Evolutionary conservation across 345 rosid species (phyloP).

Genomic region (Carallia brachiata): DNA sequence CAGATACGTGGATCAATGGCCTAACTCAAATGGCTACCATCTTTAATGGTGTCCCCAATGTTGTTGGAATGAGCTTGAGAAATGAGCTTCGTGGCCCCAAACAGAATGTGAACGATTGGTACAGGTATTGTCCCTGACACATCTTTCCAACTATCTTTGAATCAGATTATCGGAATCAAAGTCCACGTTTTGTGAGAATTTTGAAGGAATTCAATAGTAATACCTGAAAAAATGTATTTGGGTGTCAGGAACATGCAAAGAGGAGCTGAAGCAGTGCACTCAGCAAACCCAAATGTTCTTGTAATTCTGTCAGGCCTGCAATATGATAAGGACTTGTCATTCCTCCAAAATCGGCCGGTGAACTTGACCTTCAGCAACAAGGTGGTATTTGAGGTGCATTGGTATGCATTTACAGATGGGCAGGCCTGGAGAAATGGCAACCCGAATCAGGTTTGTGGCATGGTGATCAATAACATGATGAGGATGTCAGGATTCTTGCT

Average conservation of each 20-base stretch:
- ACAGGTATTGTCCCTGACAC: constrained; percentile 44
- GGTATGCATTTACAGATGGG: constrained; percentile 79
- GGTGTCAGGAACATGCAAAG: constrained; percentile 62
- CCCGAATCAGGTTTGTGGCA: constrained; percentile 76
- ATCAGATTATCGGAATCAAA: too few species aligned
- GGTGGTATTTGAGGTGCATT: constrained; percentile 76
- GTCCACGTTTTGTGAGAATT: not conserved
- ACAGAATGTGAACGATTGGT: constrained; percentile 82
- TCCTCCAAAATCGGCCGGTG: constrained; percentile 42
- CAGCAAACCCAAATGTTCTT: constrained; percentile 79
- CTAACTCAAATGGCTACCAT: constrained; percentile 65
- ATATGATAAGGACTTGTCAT: constrained; percentile 71
- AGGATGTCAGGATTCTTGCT: constrained; percentile 61
- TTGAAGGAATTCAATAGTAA: too few species aligned
- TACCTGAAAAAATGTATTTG: not conserved
- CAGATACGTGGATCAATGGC: constrained; percentile 67
- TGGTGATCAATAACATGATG: constrained; percentile 46
- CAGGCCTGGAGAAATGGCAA: constrained; percentile 65
- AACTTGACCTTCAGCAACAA: constrained; percentile 56
- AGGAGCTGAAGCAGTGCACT: constrained; percentile 92
- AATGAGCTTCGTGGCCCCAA: constrained; percentile 88
- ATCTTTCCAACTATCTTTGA: not conserved
- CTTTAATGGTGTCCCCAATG: constrained; percentile 58
- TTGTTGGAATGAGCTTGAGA: constrained; percentile 90
- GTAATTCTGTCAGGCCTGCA: constrained; percentile 83